Base-by-base conservation (phyloP, 1,139 yeast genomes). In the Geotrichum restrictum region DNA sequence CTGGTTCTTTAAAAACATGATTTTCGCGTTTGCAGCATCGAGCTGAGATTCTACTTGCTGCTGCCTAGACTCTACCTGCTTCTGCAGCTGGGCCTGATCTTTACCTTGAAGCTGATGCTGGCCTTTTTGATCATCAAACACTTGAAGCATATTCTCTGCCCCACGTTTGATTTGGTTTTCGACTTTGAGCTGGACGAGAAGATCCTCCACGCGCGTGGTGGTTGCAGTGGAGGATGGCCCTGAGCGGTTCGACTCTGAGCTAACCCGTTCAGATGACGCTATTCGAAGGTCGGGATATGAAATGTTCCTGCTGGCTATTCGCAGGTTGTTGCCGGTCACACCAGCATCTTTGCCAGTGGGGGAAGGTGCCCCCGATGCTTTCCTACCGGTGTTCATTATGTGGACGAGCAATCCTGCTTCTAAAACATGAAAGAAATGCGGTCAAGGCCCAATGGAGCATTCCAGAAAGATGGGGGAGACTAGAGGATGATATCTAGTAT, bases 121-220 rank as follows among this genome's bases (percentile, higher is more conserved):
- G 21, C 52, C 54, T 13, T 46, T 47, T 29, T 49, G 52, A 43
- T 53, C 53, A 32, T 59, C 64, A 33, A 64, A 52, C 38, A 68
- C 72, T 48, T 69, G 71, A 16, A 73, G 62, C 59, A 72, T 59
- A 45, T 69, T 70, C 56, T 71, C 74, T 1, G 75, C 74, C 2
- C 74, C 75, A 49, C 70, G 72, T 34, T 71, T 66, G 47, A 72
- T 69, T 55, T 67, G 67, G 51, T 65, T 67, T 56, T 74, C 77
- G 31, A 69, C 66, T 51, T 68, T 70, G 49, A 74, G 60, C 53
- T 70, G 68, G 37, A 64, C 64, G 34, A 67, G 56, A 27, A 70
- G 63, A 48, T 70, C 73, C 45, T 64, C 58, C 11, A 64, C 52
- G n/a, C 55, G 55, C 13, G 32, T 41, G 24, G 45, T 44, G 7